Evolutionary conservation across 2,329 filamentous ascomycete genomes (phyloP), one percentile per base, ranked within the genome.

Genomic region (Venturia asperata): DNA sequence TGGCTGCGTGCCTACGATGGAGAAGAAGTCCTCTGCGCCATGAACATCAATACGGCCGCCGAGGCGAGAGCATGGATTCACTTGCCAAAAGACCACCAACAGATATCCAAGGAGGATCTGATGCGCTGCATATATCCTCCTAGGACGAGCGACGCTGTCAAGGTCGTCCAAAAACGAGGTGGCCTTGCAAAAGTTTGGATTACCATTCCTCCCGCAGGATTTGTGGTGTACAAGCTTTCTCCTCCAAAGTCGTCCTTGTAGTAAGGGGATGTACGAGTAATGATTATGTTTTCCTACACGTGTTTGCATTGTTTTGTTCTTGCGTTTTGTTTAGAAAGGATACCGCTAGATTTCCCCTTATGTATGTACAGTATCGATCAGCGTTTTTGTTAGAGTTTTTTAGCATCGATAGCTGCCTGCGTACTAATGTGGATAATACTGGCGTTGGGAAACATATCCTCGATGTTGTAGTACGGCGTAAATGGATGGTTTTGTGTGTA

Each of bases 1-100:
- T 71, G 70, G 70, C 69, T 68, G 24, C 61, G 70, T 19, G 68
- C 70, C 21, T 67, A 70, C 30, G 67, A 64, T 19, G 68, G 67
- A 41, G 61, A 67, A 42, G 70, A 71, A 63, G 56, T 71, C 47
- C 55, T 65, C 6, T 65, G 64, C 30, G 56, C 64, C 27, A 65
- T 65, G 41, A 65, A 52, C 45, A 71, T 68, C 15, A 66, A 71
- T 60, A 49, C 61, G 19, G 65, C 66, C 30, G 42, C 63, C 9
- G 30, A 37, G 2, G 65, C 52, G 9, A 49, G 45, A 27, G 68
- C 67, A 19, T 70, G 63, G 61, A 67, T 71, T 27, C 68, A 67
- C 2, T 61, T 71, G 19, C 69, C 70, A 62, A 24, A 52, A 13
- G 66, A 45, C 11, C 41, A 70, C 21, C 66, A 70, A n/a, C 52